These are phyloP conservation scores for Chlorella sorokiniana DNA, from an alignment of 139 green algal species.

Conservation along the genomic window DNA sequence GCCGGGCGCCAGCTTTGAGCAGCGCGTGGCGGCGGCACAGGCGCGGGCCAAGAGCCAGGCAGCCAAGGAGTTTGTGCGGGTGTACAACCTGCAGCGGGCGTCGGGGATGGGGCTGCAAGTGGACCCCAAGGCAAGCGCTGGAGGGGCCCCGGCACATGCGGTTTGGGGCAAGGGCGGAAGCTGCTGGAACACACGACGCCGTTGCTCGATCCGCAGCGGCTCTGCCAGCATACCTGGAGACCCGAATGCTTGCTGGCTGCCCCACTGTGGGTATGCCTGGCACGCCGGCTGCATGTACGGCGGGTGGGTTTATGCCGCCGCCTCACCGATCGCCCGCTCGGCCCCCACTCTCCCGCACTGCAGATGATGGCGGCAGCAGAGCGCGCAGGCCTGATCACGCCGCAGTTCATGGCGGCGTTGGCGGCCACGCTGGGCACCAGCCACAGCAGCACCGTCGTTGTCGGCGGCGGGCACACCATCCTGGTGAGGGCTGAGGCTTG, in stretches of 20 bases:
- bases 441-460: conserved; percentile 9
- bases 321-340: no score
- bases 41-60: conserved; percentile 24
- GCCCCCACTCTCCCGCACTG: no score
- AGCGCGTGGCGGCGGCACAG: conserved; percentile 27
- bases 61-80: conserved; percentile 38
- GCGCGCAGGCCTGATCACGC: conserved; percentile 17
- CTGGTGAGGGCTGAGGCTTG: conserved; percentile 12
- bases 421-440: conserved; percentile 2
- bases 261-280: no score
- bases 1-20: conserved; percentile 26
- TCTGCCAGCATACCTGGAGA: no score
- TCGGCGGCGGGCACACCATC: conserved; percentile 29
- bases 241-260: no score
- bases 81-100: conserved; percentile 39
- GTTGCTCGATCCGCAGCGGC: no score
- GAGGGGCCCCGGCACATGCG: no score
- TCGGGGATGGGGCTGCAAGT: conserved; percentile 38
- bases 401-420: conserved; percentile 32
- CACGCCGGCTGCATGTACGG: no score
- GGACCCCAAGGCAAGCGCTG: conserved; percentile 30
- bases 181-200: no score
- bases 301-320: no score
- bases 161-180: no score
- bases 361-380: conserved; percentile 28